Percentiles rank a stretch among this genome's conserved stretches.
Evolutionary conservation across 225 moss, liverwort and hornwort genomes (phyloP).

Genomic region (Sphagnum tenellum): DNA sequence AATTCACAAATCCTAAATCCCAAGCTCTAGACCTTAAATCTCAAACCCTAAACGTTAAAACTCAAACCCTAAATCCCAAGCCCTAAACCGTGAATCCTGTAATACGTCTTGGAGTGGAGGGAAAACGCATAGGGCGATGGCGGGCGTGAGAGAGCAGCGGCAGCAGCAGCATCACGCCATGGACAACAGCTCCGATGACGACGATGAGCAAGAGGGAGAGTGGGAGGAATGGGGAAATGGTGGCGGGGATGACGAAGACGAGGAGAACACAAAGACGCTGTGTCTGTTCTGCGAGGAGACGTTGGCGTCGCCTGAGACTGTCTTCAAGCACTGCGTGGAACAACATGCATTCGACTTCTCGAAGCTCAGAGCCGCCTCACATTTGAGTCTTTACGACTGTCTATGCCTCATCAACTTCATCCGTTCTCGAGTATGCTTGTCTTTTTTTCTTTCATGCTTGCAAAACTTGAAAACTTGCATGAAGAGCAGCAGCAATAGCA

Average conservation of each 20-base stretch:
- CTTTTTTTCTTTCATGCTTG: too few relatives aligned
- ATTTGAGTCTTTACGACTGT: constrained; percentile 50
- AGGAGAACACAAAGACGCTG: constrained; percentile 20
- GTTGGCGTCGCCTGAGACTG: constrained; percentile 26
- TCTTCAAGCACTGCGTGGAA: constrained; percentile 48
- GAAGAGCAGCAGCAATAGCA: background rate
- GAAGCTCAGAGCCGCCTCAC: constrained; percentile 33
- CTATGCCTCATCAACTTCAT: constrained; percentile 64
- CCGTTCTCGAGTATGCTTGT: constrained; percentile 29
- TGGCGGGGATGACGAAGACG: constrained; percentile 17
- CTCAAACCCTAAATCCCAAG: too few relatives aligned
- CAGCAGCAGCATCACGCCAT: constrained; percentile 1
- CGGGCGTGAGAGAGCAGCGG: too few relatives aligned
- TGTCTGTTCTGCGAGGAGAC: constrained; percentile 37
- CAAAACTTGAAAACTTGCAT: too few relatives aligned
- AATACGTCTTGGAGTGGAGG: too few relatives aligned
- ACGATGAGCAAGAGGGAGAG: constrained; percentile 38
- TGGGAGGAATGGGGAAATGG: constrained; percentile 33
- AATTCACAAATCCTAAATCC: too few relatives aligned
- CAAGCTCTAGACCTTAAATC: too few relatives aligned
- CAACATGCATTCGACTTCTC: constrained; percentile 57
- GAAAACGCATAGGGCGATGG: too few relatives aligned
- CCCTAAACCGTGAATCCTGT: too few relatives aligned
- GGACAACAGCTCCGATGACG: constrained; percentile 30
- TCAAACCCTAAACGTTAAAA: too few relatives aligned